A percentile compares a stretch with the other conserved stretches of the same genome.
Conservation (phyloP, 441 rosid species). For the Erysimum cheiri region DNA sequence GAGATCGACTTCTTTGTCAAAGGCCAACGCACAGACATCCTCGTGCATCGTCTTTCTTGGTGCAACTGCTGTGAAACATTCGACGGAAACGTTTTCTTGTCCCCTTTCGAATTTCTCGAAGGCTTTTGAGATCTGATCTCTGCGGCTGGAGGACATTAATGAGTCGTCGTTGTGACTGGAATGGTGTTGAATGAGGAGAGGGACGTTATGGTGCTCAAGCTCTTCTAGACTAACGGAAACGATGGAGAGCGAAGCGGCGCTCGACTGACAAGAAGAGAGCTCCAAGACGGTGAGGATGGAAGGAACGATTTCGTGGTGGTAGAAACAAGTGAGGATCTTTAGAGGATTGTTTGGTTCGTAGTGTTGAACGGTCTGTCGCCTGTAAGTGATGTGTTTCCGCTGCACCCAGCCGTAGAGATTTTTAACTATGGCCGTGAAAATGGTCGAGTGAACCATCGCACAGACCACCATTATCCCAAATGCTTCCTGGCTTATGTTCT, state of each 20-base stretch:
- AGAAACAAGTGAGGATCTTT: constrained; percentile 49
- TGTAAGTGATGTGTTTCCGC: constrained; percentile 42
- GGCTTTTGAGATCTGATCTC: constrained; percentile 45
- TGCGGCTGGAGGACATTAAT: neutral
- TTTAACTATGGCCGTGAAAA: constrained; percentile 42
- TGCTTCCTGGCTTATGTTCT: constrained; percentile 42
- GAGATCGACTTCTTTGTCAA: constrained; percentile 36
- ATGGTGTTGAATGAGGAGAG: constrained; percentile 48
- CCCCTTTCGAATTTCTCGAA: constrained; percentile 33
- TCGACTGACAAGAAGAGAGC: constrained; percentile 41
- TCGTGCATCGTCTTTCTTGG: constrained; percentile 49
- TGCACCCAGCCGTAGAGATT: constrained; percentile 46
- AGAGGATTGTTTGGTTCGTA: constrained; percentile 30
- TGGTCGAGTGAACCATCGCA: constrained; percentile 36
- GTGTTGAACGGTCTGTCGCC: constrained; percentile 44
- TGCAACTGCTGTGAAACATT: constrained; percentile 48
- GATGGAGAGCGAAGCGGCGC: constrained; percentile 33
- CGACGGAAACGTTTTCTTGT: constrained; percentile 23
- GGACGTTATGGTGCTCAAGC: constrained; percentile 42
- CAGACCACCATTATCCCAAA: constrained; percentile 40
- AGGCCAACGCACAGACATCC: constrained; percentile 49
- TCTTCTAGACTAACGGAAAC: constrained; percentile 46
- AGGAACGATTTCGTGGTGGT: constrained; percentile 41
- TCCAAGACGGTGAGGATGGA: constrained; percentile 46
- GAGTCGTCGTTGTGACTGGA: neutral